A percentile compares a stretch with the other conserved stretches of the same genome.
phyloP scores from a whole-genome alignment of 2,329 filamentous ascomycete genomes.

The Arthroderma sp. region DNA sequence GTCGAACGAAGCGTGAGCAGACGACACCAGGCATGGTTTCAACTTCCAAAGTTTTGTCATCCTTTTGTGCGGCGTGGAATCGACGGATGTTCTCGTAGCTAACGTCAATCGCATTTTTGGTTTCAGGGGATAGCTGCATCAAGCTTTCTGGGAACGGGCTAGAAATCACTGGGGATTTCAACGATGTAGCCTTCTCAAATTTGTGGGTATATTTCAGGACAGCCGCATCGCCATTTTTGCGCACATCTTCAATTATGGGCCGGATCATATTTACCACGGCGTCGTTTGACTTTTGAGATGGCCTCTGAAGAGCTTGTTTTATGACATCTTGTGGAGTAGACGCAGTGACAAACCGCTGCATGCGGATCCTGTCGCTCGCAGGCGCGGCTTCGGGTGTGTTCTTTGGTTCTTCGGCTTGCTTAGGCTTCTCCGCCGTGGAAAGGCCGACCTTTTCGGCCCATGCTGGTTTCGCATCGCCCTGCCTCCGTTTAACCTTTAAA shows the following conservation, averaged over 20 bases:
- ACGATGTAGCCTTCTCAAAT: slow-evolving; percentile 87
- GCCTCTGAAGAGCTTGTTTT: slow-evolving; percentile 63
- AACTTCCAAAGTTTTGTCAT: slow-evolving; percentile 66
- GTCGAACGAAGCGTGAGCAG: slow-evolving; percentile 81
- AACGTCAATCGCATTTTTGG: slow-evolving; percentile 79
- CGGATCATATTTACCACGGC: slow-evolving; percentile 80
- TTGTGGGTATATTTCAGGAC: slow-evolving; percentile 91
- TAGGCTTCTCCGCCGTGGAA: slow-evolving; percentile 16
- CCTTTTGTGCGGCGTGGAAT: slow-evolving; percentile 86
- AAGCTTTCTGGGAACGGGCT: slow-evolving; percentile 76
- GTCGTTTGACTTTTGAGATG: slow-evolving; percentile 90
- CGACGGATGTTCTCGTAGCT: slow-evolving; percentile 89
- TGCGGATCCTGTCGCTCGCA: slow-evolving; percentile 53
- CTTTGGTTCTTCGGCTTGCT: slow-evolving; percentile 23
- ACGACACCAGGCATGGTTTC: slow-evolving; percentile 97
- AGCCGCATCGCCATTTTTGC: slow-evolving; percentile 69
- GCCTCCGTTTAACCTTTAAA: slow-evolving; percentile 84
- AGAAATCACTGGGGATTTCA: slow-evolving; percentile 76
- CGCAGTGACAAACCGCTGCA: slow-evolving; percentile 64
- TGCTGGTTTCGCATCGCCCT: slow-evolving; percentile 85
- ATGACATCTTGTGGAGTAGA: slow-evolving; percentile 53
- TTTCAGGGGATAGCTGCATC: slow-evolving; percentile 75
- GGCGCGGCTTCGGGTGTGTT: slow-evolving; percentile 41
- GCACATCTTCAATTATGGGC: slow-evolving; percentile 84
- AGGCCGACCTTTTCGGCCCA: slow-evolving; percentile 78